Evolutionary conservation across 2,329 filamentous ascomycete genomes (phyloP).

Genomic region (Ascochyta pisi): DNA sequence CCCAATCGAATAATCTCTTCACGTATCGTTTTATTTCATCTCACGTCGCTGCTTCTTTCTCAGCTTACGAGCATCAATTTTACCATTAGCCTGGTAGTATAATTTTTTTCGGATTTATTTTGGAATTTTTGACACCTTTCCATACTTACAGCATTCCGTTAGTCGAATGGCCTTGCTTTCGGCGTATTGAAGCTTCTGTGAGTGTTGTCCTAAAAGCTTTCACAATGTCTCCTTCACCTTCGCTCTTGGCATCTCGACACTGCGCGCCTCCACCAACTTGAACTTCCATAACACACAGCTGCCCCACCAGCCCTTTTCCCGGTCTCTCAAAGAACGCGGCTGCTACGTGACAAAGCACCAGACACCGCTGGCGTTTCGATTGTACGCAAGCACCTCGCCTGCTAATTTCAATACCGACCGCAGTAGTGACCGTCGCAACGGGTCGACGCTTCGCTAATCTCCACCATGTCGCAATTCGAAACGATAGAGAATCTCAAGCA

Average conservation of each 20-base stretch:
- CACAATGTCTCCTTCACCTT: conserved; percentile 7
- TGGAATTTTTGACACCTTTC: no score
- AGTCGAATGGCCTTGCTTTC: no score
- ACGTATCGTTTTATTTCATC: no score
- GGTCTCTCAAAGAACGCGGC: neutral
- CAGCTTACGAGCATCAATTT: no score
- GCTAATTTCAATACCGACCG: neutral
- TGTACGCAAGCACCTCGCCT: neutral
- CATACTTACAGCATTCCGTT: no score
- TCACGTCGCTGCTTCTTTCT: no score
- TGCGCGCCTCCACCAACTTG: neutral
- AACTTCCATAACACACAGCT: neutral
- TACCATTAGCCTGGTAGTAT: no score
- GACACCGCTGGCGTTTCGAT: neutral
- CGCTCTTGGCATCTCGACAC: neutral
- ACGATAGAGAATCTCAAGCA: neutral
- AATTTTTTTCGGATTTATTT: no score
- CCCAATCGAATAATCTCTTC: no score
- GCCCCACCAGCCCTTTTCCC: neutral
- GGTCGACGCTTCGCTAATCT: no score
- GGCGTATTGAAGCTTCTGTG: neutral
- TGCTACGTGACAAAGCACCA: neutral
- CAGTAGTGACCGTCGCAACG: neutral
- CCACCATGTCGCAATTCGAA: neutral
- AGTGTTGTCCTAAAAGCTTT: neutral